phyloP scores from a whole-genome alignment of 169 alveolate species.

The Plasmodium gaboni region DNA sequence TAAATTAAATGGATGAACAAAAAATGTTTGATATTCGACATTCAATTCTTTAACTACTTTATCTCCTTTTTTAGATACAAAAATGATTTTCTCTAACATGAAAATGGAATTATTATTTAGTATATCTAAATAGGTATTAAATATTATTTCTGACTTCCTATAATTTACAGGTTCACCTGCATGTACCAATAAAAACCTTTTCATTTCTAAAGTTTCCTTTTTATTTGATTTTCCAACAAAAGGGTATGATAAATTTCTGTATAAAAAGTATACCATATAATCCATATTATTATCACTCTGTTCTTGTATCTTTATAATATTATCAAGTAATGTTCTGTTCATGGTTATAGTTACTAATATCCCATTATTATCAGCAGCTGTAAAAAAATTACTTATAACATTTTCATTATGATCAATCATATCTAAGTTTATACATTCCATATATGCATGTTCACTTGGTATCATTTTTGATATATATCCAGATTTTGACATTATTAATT shows the following conservation, averaged over 20 bases:
- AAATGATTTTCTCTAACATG: slow-evolving; percentile 66
- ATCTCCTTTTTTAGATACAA: slow-evolving; percentile 36
- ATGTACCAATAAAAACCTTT: slow-evolving; percentile 22
- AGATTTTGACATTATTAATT: slow-evolving; percentile 20
- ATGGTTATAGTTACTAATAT: slow-evolving; percentile 20
- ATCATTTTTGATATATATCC: slow-evolving; percentile 22
- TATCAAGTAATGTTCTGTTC: not conserved
- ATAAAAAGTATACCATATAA: slow-evolving; percentile 41
- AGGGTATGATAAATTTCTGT: slow-evolving; percentile 63
- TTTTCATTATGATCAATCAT: slow-evolving; percentile 26
- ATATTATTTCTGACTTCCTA: not conserved
- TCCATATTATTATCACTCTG: not conserved
- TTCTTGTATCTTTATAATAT: not conserved
- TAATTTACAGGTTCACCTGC: not conserved
- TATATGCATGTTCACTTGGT: not conserved
- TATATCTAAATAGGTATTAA: slow-evolving; percentile 18
- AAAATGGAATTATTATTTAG: slow-evolving; percentile 32
- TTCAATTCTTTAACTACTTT: slow-evolving; percentile 49
- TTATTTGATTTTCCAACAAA: slow-evolving; percentile 45
- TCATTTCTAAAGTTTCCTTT: slow-evolving; percentile 19
- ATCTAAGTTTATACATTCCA: slow-evolving; percentile 54
- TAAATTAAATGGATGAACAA: slow-evolving; percentile 58
- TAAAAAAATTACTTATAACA: slow-evolving; percentile 9
- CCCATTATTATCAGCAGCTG: slow-evolving; percentile 39
- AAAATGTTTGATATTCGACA: slow-evolving; percentile 75